Evolutionary conservation across 495 filamentous ascomycete genomes (phyloP).

Genomic region (Xylaria acuta): DNA sequence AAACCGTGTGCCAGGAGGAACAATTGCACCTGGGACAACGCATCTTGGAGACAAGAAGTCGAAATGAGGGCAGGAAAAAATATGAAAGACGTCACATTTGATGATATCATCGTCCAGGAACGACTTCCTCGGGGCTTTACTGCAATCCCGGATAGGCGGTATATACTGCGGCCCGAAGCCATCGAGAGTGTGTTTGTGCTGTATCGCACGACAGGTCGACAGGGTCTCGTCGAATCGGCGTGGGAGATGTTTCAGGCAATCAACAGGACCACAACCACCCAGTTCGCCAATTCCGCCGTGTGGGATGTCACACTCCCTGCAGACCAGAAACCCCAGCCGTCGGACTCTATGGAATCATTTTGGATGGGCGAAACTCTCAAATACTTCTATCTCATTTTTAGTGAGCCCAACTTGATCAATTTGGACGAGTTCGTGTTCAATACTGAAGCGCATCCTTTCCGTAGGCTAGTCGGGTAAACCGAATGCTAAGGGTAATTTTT

Average conservation of each 20-base stretch:
- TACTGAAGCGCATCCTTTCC: slow-evolving; percentile 77
- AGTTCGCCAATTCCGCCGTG: slow-evolving; percentile 60
- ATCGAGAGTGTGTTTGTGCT: slow-evolving; percentile 78
- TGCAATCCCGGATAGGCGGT: slow-evolving; percentile 40
- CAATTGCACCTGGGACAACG: slow-evolving; percentile 37
- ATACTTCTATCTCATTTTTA: slow-evolving; percentile 85
- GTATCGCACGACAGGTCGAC: slow-evolving; percentile 76
- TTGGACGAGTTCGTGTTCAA: slow-evolving; percentile 62
- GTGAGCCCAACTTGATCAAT: slow-evolving; percentile 68
- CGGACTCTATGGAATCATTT: slow-evolving; percentile 57
- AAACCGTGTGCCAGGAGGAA: slow-evolving; percentile 55
- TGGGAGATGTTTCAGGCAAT: slow-evolving; percentile 80
- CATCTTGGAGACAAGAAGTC: slow-evolving; percentile 23
- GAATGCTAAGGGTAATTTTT: not conserved
- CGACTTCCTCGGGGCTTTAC: slow-evolving; percentile 35
- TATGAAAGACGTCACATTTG: slow-evolving; percentile 4
- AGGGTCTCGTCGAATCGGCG: slow-evolving; percentile 68
- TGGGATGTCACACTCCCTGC: slow-evolving; percentile 42
- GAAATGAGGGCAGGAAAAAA: slow-evolving; percentile 11
- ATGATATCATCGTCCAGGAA: slow-evolving; percentile 46
- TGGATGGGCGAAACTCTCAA: slow-evolving; percentile 75
- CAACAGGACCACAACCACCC: slow-evolving; percentile 63
- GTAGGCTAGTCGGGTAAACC: not conserved
- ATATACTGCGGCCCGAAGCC: slow-evolving; percentile 66
- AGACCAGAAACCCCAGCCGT: slow-evolving; percentile 30